Base-by-base conservation (phyloP, 768 basidiomycete genomes). In the Russula compacta region DNA sequence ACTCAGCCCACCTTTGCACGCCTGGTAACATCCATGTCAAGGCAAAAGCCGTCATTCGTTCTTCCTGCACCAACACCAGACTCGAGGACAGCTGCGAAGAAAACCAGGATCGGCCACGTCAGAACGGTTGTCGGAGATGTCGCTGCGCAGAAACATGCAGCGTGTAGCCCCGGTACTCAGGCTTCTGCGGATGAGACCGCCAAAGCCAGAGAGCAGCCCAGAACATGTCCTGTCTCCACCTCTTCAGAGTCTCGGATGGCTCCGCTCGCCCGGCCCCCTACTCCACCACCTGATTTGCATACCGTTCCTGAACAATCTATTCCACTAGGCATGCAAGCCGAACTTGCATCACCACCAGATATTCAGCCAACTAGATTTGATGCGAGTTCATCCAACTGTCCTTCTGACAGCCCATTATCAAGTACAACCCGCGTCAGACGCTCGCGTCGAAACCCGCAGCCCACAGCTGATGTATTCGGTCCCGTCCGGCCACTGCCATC, bases 381-480 rank as follows among this genome's bases (percentile, higher is more conserved):
- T 14, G 46, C 21, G 17, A 17, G 12, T 29, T 19, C 39, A 15
- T 24, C 44, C 43, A 58, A 57, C 46, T 9, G 19, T 14, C 29
- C 36, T 21, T 19, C 32, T 32, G 48, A 56, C 6, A 21, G 46
- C 8, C 36, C 4, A 10, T 53, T 19, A 21, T 49, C 24, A 44
- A 38, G 17, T 42, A 3, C 46, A n/a, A 58, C 44, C 11, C 50
- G 43, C 17, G 39, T 53, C 50, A 62, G 52, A 38, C 61, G 61
- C 61, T 62, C 61, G 5, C 46, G 56, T 53, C 56, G 61, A 40
- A 56, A 46, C 36, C 56, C 56, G 48, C 67, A 71, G 42, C 68
- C 75, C 62, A 67, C 69, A 8, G 62, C 70, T 14, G 79, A 81
- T 61, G 74, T 78, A 9, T 78, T 79, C 61, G 73, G 71, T 8